Conservation (phyloP, 2,329 filamentous ascomycete genomes). For the Neopestalotiopsis clavispora region DNA sequence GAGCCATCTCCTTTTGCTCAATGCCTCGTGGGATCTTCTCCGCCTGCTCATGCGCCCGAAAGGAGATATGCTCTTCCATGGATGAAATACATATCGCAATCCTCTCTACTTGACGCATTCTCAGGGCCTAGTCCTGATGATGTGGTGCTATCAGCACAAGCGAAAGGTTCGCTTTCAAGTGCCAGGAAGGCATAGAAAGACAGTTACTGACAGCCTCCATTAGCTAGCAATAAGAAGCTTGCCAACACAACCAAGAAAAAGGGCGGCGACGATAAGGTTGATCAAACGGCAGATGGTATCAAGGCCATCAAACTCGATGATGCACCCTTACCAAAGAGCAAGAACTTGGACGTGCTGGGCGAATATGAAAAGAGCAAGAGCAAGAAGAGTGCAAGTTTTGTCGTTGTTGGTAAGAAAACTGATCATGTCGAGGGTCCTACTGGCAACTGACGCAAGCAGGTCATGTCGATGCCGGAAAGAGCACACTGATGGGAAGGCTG, state of each 20-base stretch:
- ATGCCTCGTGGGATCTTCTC: conserved; percentile 52
- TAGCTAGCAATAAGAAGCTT: conserved; percentile 56
- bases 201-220: conserved; percentile 51
- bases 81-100: conserved; percentile 48
- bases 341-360: conserved; percentile 82
- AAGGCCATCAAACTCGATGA: conserved; percentile 54
- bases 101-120: conserved; percentile 66
- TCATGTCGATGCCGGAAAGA: conserved; percentile 97
- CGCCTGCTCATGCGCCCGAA: conserved; percentile 27
- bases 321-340: conserved; percentile 65
- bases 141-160: conserved; percentile 83
- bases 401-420: conserved; percentile 76
- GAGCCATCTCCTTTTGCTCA: conserved; percentile 62
- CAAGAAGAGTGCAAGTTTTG: conserved; percentile 87
- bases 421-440: neutral
- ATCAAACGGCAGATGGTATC: conserved; percentile 37
- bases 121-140: conserved; percentile 90
- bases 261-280: conserved; percentile 39
- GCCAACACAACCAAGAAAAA: conserved; percentile 46
- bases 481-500: conserved; percentile 94
- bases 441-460: conserved; percentile 52
- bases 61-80: conserved; percentile 52
- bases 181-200: conserved; percentile 51
- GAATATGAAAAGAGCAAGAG: conserved; percentile 77
- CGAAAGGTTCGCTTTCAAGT: conserved; percentile 76